Base-by-base conservation (phyloP, 2,329 filamentous ascomycete genomes). In the Colletotrichum tofieldiae region DNA sequence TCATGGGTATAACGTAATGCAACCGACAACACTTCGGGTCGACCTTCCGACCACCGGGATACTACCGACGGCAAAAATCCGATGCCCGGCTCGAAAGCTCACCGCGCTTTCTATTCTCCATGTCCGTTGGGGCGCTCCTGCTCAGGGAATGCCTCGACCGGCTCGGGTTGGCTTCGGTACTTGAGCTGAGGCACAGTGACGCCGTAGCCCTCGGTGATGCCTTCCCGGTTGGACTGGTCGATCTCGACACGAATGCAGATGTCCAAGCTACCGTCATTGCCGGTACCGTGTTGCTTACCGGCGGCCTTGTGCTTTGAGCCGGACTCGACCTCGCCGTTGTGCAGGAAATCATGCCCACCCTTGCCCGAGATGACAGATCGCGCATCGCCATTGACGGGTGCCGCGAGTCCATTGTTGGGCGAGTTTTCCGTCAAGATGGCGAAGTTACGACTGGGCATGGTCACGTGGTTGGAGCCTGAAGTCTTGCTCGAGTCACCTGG, bases 381-480 rank as follows among this genome's bases (percentile, higher is more conserved):
- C 6, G 65, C 66, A 45, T 76, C 76, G 8, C 70, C 74, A n/a
- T 69, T 71, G 32, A 78, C 75, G 26, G 71, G 65, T 16, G 73
- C 49, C 8, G 49, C 77, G 58, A 52, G 77, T 73, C 71, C 56
- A 67, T 86, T 87, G 77, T 86, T 86, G 58, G 89, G 94, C n/a
- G 92, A 91, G 82, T 98, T 98, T 81, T 98, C 94, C 23, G 94
- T 93, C 72, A 99, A 92, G 52, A 93, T 92, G 77, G 96, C 96
- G 88, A 94, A 99, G 81, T 99, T 99, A 32, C 96, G 91, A 75
- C 94, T 95, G 2, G 97, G 91, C 82, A 98, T 98, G 14, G 95
- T 98, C 73, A 94, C 93, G 75, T 94, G 89, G 82, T 98, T 98
- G 79, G 88, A 92, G 54, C 85, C 85, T 1, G 91, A 89, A 5